Evolutionary conservation across 768 basidiomycete species (phyloP), one percentile per base, ranked within the genome.

Genomic region (Sarcodon aspratus): DNA sequence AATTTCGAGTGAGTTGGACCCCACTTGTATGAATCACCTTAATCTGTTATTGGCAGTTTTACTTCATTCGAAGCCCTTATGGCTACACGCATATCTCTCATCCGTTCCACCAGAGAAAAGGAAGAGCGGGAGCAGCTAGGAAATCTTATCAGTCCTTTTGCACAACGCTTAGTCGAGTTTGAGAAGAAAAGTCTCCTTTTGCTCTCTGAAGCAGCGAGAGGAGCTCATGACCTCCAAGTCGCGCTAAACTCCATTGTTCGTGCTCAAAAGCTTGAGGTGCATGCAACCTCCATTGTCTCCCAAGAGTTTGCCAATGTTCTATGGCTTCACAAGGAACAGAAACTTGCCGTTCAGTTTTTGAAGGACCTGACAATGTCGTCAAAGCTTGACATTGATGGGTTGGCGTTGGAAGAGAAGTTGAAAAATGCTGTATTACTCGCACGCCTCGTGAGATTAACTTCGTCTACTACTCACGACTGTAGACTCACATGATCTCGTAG

Each of bases 221-320:
- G 69, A 35, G 74, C 79, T 0, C 72, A 76, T 46, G 77, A 88
- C 45, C 63, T 76, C 12, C 93, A 96, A 58, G 76, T 92, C 34
- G 89, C 95, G 0, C 65, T 96, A 27, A 98, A 95, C 58, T 81
- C 93, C 5, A 71, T 94, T 35, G 71, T 88, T 32, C 76, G 78
- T 27, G 89, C 91, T 0, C 84, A 86, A 59, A 69, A 66, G 35
- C 64, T 93, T 5, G 78, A 78, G 51, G 58, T 52, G 1, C 54
- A 48, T 1, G 60, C 73, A 0, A 69, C 76, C 3, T 67, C 68
- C n/a, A 70, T 74, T 31, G 78, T 86, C 18, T 77, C 80, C 0
- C 73, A 82, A 56, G 94, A 96, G 60, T 91, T 90, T 55, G 85
- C 95, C 12, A 78, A 82, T 50, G 92, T 97, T 13, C 72, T 98